Conservation (phyloP, 2,329 filamentous ascomycete genomes). For the Trichophyton mentagrophytes region DNA sequence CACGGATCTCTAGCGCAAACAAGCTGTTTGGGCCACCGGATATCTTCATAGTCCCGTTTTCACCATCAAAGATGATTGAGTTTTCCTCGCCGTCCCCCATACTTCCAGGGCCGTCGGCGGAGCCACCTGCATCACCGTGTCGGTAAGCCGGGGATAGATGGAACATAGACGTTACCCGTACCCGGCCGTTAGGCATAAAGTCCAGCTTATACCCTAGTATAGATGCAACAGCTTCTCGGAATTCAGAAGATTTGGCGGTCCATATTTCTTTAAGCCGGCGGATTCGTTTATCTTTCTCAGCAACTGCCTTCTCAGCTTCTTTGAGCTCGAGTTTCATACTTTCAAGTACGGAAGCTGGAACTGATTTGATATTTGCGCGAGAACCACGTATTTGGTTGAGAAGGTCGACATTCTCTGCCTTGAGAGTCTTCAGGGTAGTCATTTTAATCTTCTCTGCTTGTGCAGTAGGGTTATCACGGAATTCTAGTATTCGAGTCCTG, state of each 20-base stretch:
- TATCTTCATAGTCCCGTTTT: constrained; percentile 96
- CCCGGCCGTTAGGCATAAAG: constrained; percentile 94
- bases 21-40: constrained; percentile 74
- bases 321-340: constrained; percentile 63
- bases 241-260: constrained; percentile 80
- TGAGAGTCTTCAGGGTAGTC: constrained; percentile 61
- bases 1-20: constrained; percentile 73
- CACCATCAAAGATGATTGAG: constrained; percentile 71
- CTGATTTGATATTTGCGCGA: constrained; percentile 42
- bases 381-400: constrained; percentile 54
- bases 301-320: constrained; percentile 56
- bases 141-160: constrained; percentile 48
- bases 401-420: constrained; percentile 72
- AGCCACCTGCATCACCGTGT: constrained; percentile 36
- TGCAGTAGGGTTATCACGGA: constrained; percentile 85
- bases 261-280: constrained; percentile 85
- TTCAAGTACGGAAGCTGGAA: constrained; percentile 65
- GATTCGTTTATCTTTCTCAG: constrained; percentile 63
- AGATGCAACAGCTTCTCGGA: constrained; percentile 85
- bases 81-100: constrained; percentile 41
- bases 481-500: constrained; percentile 68
- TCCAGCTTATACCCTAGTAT: constrained; percentile 90
- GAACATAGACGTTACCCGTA: constrained; percentile 78
- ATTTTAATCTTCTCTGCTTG: constrained; percentile 75
- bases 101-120: constrained; percentile 45